phyloP scores from a whole-genome alignment of 805 yeast species.

The Saturnispora saitoi region DNA sequence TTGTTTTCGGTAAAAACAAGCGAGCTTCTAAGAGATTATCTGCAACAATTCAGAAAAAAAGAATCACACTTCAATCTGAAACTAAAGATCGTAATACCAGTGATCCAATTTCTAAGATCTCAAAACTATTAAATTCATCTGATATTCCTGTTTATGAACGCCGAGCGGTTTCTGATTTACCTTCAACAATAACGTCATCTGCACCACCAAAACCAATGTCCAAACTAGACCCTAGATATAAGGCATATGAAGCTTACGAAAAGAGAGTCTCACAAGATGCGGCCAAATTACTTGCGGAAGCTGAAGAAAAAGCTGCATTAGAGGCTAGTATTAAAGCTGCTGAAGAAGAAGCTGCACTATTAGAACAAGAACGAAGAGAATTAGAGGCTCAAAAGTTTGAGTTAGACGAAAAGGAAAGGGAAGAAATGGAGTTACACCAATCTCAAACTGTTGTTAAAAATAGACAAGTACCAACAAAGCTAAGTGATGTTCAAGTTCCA shows the following conservation, averaged over 20 bases:
- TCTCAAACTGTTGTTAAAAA: conserved; percentile 12
- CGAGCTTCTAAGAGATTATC: conserved; percentile 12
- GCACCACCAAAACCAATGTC: conserved; percentile 49
- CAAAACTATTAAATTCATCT: conserved; percentile 35
- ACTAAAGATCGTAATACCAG: conserved; percentile 19
- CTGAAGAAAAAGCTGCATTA: conserved; percentile 17
- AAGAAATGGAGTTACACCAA: conserved; percentile 2
- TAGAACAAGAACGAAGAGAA: conserved; percentile 11
- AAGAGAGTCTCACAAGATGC: conserved; percentile 36
- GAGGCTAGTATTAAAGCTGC: conserved; percentile 11
- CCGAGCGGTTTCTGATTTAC: conserved; percentile 36
- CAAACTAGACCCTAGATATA: conserved; percentile 48
- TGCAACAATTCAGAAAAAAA: background rate
- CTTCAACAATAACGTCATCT: conserved; percentile 19
- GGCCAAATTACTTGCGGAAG: conserved; percentile 26
- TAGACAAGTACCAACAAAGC: conserved; percentile 35
- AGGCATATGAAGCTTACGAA: conserved; percentile 39
- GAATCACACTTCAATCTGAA: background rate
- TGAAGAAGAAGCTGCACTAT: conserved; percentile 8
- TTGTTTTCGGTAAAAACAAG: conserved; percentile 25
- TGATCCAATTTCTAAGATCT: conserved; percentile 27
- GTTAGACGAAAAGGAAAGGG: conserved; percentile 3
- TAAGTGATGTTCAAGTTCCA: conserved; percentile 61
- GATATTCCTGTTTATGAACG: conserved; percentile 38
- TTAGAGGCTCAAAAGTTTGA: conserved; percentile 8